Evolutionary conservation across 345 rosid genomes (phyloP).

Genomic region (Syzygium oleosum): DNA sequence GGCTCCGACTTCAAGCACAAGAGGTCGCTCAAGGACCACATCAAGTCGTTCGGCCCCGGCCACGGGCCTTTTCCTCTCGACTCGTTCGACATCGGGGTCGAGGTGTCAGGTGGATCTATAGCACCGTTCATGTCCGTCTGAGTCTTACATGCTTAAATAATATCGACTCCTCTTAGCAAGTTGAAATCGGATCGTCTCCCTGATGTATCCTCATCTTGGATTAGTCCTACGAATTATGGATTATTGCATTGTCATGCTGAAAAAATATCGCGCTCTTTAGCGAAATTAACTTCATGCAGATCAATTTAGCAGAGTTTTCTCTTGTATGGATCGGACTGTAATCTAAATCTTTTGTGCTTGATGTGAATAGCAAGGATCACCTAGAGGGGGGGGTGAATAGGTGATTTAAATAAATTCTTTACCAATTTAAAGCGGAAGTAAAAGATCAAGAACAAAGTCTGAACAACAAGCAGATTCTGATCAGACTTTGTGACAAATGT

Average conservation of each 20-base stretch:
- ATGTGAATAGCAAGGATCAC: too few relatives aligned
- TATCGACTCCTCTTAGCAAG: not conserved
- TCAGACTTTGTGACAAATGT: too few relatives aligned
- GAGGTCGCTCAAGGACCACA: constrained; percentile 83
- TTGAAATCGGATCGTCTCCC: not conserved
- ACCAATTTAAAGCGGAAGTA: too few relatives aligned
- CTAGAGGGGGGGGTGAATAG: too few relatives aligned
- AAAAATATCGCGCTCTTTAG: not conserved
- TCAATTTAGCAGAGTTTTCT: not conserved
- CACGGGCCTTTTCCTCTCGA: constrained; percentile 54
- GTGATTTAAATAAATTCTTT: too few relatives aligned
- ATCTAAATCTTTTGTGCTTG: not conserved
- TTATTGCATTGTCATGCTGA: not conserved
- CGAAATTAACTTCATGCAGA: not conserved
- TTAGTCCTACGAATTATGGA: not conserved
- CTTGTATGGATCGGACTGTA: not conserved
- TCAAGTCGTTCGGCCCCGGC: constrained; percentile 62
- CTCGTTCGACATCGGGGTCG: constrained; percentile 18
- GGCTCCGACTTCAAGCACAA: constrained; percentile 92
- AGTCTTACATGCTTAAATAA: not conserved
- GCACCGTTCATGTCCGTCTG: not conserved
- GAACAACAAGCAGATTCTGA: too few relatives aligned
- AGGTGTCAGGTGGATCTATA: constrained; percentile 11
- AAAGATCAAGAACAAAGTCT: too few relatives aligned
- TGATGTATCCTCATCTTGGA: not conserved